phyloP scores from a whole-genome alignment of 768 basidiomycete genomes.

The Russula griseocarnosa region DNA sequence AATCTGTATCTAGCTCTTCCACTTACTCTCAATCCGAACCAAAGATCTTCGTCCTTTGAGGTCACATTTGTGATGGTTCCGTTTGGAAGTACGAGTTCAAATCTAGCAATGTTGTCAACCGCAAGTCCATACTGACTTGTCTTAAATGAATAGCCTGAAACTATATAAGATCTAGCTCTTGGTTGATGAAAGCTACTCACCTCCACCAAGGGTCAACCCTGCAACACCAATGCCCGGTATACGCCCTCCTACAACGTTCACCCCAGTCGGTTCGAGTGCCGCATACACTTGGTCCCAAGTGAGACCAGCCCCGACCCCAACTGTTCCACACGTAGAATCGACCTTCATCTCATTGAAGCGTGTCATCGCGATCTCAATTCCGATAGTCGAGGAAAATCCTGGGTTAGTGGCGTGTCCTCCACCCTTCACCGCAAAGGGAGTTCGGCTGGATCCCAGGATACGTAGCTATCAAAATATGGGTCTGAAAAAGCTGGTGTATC shows the following conservation, averaged over 20 bases:
- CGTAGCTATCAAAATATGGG: background rate
- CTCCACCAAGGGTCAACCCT: conserved; percentile 18
- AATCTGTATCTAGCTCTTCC: background rate
- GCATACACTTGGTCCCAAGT: conserved; percentile 3
- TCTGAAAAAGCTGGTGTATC: background rate
- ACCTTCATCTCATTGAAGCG: background rate
- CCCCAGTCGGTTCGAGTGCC: background rate
- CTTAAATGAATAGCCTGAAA: conserved; percentile 34
- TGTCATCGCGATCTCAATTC: background rate
- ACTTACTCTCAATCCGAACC: conserved; percentile 18
- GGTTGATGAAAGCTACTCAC: conserved; percentile 7
- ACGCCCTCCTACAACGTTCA: conserved; percentile 7
- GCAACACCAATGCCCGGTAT: background rate
- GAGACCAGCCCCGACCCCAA: conserved; percentile 5
- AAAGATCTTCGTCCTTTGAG: conserved; percentile 7
- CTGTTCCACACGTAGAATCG: background rate
- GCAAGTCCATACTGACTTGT: conserved; percentile 36
- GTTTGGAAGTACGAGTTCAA: conserved; percentile 33
- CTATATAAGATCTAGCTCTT: conserved; percentile 10
- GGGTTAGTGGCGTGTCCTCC: conserved; percentile 4
- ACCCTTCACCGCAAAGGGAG: background rate
- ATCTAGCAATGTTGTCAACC: conserved; percentile 35
- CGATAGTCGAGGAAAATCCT: background rate
- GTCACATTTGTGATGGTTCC: conserved; percentile 25
- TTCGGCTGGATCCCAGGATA: background rate